Percentiles rank a stretch among this genome's conserved stretches.
Evolutionary conservation across 2,329 filamentous ascomycete genomes (phyloP).

Genomic region (Nothomitra cinnamomea): DNA sequence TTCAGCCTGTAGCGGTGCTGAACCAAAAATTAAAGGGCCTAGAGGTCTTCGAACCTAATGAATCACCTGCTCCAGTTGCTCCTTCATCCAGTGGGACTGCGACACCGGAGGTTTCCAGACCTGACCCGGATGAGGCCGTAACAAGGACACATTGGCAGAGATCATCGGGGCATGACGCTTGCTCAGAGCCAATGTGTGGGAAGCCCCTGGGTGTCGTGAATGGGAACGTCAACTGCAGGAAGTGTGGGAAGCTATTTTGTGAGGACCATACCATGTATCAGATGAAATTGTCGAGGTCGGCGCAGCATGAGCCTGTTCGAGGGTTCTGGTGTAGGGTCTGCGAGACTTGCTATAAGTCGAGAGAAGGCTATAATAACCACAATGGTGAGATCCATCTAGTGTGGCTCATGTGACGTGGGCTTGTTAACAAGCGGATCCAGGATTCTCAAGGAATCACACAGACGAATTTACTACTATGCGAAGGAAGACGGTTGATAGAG

Average conservation of each 20-base stretch:
- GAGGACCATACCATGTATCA: constrained; percentile 99
- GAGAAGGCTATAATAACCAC: constrained; percentile 89
- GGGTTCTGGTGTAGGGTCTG: constrained; percentile 92
- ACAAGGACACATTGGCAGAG: constrained; percentile 81
- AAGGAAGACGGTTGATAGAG: constrained; percentile 63
- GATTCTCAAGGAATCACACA: constrained; percentile 54
- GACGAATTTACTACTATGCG: constrained; percentile 53
- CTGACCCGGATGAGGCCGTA: constrained; percentile 80
- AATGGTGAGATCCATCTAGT: constrained; percentile 26
- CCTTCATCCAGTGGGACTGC: constrained; percentile 19
- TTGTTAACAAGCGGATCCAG: constrained; percentile 16
- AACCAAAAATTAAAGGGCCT: constrained; percentile 88
- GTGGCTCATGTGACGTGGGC: no score
- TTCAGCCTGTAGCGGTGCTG: constrained; percentile 77
- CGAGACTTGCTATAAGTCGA: constrained; percentile 97
- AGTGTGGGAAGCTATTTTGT: constrained; percentile 86
- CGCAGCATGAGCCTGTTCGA: constrained; percentile 73
- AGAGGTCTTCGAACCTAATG: constrained; percentile 88
- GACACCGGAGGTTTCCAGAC: constrained; percentile 16
- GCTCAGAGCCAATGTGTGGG: constrained; percentile 75
- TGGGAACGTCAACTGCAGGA: constrained; percentile 80
- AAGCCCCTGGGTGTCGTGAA: constrained; percentile 62
- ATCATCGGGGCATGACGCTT: constrained; percentile 54
- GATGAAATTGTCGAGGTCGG: constrained; percentile 87
- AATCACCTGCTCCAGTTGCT: constrained; percentile 33